A percentile compares a stretch with the other conserved stretches of the same genome.
Conservation (phyloP, 179 eudicot genomes). For the Silene noctiflora region DNA sequence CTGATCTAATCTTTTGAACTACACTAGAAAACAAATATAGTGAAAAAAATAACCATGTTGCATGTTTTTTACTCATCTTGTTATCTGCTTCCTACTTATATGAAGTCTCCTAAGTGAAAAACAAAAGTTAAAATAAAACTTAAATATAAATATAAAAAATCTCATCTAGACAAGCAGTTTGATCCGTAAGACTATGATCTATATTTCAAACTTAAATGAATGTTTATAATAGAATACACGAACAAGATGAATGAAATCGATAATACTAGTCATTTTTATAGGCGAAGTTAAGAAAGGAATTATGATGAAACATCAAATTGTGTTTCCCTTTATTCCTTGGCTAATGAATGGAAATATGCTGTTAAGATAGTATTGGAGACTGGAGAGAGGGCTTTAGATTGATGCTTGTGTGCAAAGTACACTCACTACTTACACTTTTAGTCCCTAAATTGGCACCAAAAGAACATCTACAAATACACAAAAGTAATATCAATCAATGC, state of each 20-base stretch:
- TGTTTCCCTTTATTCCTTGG: not conserved
- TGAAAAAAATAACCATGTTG: not conserved
- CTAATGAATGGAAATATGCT: not conserved
- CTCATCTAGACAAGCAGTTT: too few species aligned
- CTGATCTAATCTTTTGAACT: not conserved
- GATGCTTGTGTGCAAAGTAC: not conserved
- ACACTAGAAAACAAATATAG: not conserved
- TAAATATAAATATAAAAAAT: too few species aligned
- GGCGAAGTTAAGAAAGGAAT: too few species aligned
- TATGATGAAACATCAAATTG: not conserved
- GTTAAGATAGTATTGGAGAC: not conserved
- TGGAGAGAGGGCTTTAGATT: not conserved
- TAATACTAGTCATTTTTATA: too few species aligned
- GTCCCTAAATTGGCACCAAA: constrained; percentile 7
- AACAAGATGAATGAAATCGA: too few species aligned
- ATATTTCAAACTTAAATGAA: too few species aligned
- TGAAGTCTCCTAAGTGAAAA: too few species aligned
- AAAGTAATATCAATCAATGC: constrained; percentile 1
- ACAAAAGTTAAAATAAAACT: too few species aligned
- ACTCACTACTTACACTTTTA: constrained; percentile 14
- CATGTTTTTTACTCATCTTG: not conserved
- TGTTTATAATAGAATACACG: too few species aligned
- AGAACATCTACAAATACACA: not conserved
- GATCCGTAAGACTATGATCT: too few species aligned
- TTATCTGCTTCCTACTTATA: too few species aligned